phyloP scores from a whole-genome alignment of 1,284 basidiomycete genomes.

The Malassezia sp. region DNA sequence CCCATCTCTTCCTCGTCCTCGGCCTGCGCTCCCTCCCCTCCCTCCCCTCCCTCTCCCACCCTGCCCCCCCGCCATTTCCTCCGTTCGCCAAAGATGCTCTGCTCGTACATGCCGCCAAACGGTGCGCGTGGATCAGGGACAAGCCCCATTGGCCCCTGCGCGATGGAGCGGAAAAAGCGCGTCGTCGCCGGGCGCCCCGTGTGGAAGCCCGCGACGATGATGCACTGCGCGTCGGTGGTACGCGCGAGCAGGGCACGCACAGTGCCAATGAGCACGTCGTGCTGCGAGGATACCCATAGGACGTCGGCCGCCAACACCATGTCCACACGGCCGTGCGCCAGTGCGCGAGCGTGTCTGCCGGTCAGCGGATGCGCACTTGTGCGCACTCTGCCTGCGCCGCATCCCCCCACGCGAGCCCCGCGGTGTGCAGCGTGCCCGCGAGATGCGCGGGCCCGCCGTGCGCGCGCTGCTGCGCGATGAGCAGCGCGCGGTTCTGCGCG shows the following conservation, averaged over 20 bases:
- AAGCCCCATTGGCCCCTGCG: slow-evolving; percentile 12
- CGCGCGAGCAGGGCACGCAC: slow-evolving; percentile 25
- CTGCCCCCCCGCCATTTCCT: slow-evolving; percentile 13
- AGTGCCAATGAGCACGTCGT: slow-evolving; percentile 27
- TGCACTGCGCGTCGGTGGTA: slow-evolving; percentile 16
- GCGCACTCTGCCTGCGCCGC: slow-evolving; percentile 6
- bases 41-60: not conserved
- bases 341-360: not conserved
- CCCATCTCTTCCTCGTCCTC: slow-evolving; percentile 34
- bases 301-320: slow-evolving; percentile 34
- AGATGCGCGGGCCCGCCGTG: not conserved
- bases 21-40: too few relatives aligned
- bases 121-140: slow-evolving; percentile 21
- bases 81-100: slow-evolving; percentile 19
- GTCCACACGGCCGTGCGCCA: slow-evolving; percentile 20
- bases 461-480: not conserved
- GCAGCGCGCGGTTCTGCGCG: not conserved
- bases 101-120: slow-evolving; percentile 28
- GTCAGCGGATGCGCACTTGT: not conserved
- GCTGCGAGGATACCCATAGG: slow-evolving; percentile 41
- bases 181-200: slow-evolving; percentile 34
- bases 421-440: not conserved
- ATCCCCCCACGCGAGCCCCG: slow-evolving; percentile 14
- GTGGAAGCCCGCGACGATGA: slow-evolving; percentile 38
- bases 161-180: slow-evolving; percentile 25